Percentiles rank a stretch among this genome's conserved stretches.
Evolutionary conservation across 2,329 filamentous ascomycete species (phyloP).

Genomic region (Leptographium galeiforme): DNA sequence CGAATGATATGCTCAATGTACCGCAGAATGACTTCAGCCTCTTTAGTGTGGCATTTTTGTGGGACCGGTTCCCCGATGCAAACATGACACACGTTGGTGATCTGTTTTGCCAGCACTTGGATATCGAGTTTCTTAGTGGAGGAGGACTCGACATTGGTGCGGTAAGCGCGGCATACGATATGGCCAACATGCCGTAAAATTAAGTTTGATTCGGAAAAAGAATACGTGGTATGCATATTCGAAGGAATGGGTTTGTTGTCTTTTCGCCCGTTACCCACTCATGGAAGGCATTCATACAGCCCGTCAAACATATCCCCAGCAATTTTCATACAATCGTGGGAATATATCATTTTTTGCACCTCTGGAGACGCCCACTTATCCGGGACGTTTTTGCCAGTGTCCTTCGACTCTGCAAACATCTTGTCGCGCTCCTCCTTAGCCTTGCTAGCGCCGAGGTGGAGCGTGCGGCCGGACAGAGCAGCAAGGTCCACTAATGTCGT

Average conservation of each 20-base stretch:
- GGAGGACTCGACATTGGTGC: neutral
- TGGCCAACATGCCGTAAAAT: no score
- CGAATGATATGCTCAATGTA: neutral
- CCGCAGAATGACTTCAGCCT: neutral
- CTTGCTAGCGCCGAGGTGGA: conserved; percentile 44
- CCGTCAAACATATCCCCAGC: conserved; percentile 38
- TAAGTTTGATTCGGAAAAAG: no score
- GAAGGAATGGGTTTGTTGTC: no score
- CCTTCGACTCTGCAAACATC: conserved; percentile 36
- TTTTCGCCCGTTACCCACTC: neutral
- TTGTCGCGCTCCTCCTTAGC: conserved; percentile 45
- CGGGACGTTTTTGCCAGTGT: conserved; percentile 34
- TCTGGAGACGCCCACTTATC: conserved; percentile 61
- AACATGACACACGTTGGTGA: conserved; percentile 5
- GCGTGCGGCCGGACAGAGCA: conserved; percentile 34
- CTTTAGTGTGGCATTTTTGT: conserved; percentile 1
- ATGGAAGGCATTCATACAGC: conserved; percentile 21
- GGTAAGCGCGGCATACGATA: neutral
- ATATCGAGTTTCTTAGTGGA: neutral
- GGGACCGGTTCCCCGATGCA: conserved; percentile 7
- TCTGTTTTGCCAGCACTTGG: conserved; percentile 2
- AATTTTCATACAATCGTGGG: conserved; percentile 44
- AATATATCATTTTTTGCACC: conserved; percentile 53
- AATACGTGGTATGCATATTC: no score
- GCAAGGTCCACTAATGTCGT: conserved; percentile 39